A percentile compares a stretch with the other conserved stretches of the same genome.
These are phyloP conservation scores for Pythium dissimile DNA, from an alignment of 352 stramenopile species.

Conservation along the genomic window DNA sequence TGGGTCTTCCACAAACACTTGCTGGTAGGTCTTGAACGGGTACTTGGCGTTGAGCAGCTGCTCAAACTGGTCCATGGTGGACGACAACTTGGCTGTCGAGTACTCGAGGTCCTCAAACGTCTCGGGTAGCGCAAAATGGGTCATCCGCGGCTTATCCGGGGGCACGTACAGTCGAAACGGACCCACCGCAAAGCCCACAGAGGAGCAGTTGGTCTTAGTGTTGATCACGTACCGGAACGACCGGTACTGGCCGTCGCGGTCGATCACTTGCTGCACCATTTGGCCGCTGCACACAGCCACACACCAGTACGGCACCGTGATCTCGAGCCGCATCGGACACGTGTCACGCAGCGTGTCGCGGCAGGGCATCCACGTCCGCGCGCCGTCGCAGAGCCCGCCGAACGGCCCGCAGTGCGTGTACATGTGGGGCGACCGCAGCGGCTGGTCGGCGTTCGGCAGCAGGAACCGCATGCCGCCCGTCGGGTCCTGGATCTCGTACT, in stretches of 20 bases:
- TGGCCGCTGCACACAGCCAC: constrained; percentile 79
- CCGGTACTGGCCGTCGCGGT: constrained; percentile 52
- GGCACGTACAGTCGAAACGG: constrained; percentile 74
- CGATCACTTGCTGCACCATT: constrained; percentile 81
- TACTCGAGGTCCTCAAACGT: constrained; percentile 74
- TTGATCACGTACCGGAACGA: constrained; percentile 80
- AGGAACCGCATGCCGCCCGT: constrained; percentile 67
- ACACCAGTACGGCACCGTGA: constrained; percentile 79
- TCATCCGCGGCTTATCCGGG: constrained; percentile 77
- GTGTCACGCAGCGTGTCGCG: constrained; percentile 69
- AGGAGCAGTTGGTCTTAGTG: constrained; percentile 78
- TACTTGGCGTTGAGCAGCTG: constrained; percentile 63
- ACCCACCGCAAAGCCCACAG: constrained; percentile 74
- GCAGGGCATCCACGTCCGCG: constrained; percentile 84
- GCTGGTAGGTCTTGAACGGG: constrained; percentile 85
- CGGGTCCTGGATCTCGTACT: constrained; percentile 78
- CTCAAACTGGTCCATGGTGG: constrained; percentile 79
- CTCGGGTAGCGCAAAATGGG: constrained; percentile 78
- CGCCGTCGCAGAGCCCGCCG: constrained; percentile 75
- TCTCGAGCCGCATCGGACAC: constrained; percentile 69
- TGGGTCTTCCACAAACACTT: constrained; percentile 84
- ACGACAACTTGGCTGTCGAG: constrained; percentile 67
- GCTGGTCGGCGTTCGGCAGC: constrained; percentile 62
- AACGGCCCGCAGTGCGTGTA: constrained; percentile 85
- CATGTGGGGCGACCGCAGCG: constrained; percentile 77